These are phyloP conservation scores for Russula griseocarnosa DNA, from an alignment of 768 basidiomycete species.

Conservation along the genomic window DNA sequence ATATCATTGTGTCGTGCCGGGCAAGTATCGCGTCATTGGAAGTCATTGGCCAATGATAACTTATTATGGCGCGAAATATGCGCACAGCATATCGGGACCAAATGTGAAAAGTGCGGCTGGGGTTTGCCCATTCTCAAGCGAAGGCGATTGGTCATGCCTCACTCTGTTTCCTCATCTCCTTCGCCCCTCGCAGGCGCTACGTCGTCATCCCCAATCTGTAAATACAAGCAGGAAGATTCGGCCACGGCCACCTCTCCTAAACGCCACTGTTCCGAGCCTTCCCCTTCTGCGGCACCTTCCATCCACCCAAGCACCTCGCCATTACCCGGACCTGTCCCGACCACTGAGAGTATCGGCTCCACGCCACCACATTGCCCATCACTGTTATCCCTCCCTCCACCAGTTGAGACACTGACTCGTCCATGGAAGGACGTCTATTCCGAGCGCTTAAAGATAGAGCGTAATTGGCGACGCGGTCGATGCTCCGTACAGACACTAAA, in stretches of 20 bases:
- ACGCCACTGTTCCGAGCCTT: conserved; percentile 13
- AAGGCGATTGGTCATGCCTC: conserved; percentile 47
- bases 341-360: neutral
- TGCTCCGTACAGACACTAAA: conserved; percentile 80
- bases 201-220: conserved; percentile 35
- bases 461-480: conserved; percentile 95
- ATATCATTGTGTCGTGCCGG: conserved; percentile 91
- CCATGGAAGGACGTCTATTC: conserved; percentile 99
- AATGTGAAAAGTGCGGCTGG: conserved; percentile 97
- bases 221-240: conserved; percentile 40
- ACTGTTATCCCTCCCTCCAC: conserved; percentile 20
- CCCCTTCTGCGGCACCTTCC: neutral
- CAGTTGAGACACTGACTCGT: conserved; percentile 51
- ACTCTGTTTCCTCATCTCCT: conserved; percentile 34
- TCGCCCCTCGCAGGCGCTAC: conserved; percentile 32
- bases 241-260: conserved; percentile 19
- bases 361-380: conserved; percentile 7
- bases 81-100: conserved; percentile 98
- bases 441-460: conserved; percentile 92
- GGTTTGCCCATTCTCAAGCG: conserved; percentile 88
- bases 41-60: conserved; percentile 87
- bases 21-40: conserved; percentile 85
- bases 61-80: conserved; percentile 94
- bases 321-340: conserved; percentile 9
- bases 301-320: neutral